Base-by-base conservation (phyloP, 108 stramenopile genomes). In the Skeletonema tropicum region DNA sequence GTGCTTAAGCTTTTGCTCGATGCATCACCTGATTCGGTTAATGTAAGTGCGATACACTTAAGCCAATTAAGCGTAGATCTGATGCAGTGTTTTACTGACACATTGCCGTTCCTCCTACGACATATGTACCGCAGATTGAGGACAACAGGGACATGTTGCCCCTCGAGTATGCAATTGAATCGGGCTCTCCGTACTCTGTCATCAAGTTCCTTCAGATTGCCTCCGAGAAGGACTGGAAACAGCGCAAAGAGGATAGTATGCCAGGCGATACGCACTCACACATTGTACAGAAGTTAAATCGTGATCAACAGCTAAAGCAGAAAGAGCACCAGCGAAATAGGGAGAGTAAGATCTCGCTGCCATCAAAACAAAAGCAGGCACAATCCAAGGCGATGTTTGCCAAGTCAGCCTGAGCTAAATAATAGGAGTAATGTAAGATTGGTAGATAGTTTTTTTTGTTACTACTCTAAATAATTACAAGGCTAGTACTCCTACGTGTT, bases 151-250 rank as follows among this genome's bases (percentile, higher is more conserved):
- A 38, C 11, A 31, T 33, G 17, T 46, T 65, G 26, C 42, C 72
- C 7, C 26, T 73, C 6, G 72, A 73, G 38, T 35, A 36, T 32
- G 72, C 72, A n/a, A 73, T 73, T 48, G 64, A 46, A 26, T 39
- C 72, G 35, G 72, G 65, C 29, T 46, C 64, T 25, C 64, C 63
- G 12, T 64, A 26, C 5, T 26, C 42, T 11, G 57, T 66, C 11
- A 45, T 73, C 26, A 41, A 64, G 39, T 46, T 73, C 19, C 31
- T 73, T 1, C 72, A 73, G 33, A 65, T 31, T 63, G 63, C 72
- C 6, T 70, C 60, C 0, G 69, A 70, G 33, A 26, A 31, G 2
- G 36, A 46, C 42, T 73, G 72, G 72, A 57, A 60, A 15, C n/a
- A 29, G 6, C 66, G 17, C 11, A 67, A 32, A 15, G 13, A 49